Evolutionary conservation across 768 basidiomycete genomes (phyloP), one percentile per base, ranked within the genome.

Genomic region (Fomitopsis serialis): DNA sequence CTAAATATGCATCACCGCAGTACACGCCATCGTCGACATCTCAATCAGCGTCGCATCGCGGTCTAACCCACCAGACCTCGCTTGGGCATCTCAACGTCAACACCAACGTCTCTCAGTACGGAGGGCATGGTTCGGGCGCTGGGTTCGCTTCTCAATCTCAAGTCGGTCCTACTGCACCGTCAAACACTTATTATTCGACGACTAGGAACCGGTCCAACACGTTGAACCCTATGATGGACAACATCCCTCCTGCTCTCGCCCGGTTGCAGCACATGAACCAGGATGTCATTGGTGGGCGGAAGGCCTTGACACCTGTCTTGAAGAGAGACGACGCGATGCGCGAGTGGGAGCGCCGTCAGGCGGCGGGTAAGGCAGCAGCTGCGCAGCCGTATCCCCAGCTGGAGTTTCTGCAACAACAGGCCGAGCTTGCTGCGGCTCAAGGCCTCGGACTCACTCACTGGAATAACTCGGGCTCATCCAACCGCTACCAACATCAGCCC

Each of bases 251-350:
- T 21, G 95, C 96, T 37, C 76, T 99, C 23, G 93, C 92, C 22
- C 80, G 92, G 32, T 70, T 95, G 57, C 87, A 91, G 51, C 91
- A 92, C 25, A 92, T 92, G 87, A 89, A 89, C 56, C 84, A 87
- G 70, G 89, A 87, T 68, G 82, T 84, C 63, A 86, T 85, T 59
- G 80, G 74, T 47, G 82, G 84, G 37, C 77, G 92, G 50, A 91
- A 92, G 61, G 88, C 91, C 21, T 68, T 97, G 68, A 97, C 93
- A 13, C 96, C 96, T 2, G 94, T 97, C 27, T 71, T 98, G 58
- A 95, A 96, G 61, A 79, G 96, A 49, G 96, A 98, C 59, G 96
- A 99, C 58, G 88, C 91, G 42, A 88, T 92, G 76, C 82, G 87
- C 42, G 96, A 98, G 71, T 98, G 96, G 96, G 97, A 98, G 70